Evolutionary conservation across 768 basidiomycete species (phyloP), one percentile per base, ranked within the genome.

Genomic region (Lactifluus rugatus): DNA sequence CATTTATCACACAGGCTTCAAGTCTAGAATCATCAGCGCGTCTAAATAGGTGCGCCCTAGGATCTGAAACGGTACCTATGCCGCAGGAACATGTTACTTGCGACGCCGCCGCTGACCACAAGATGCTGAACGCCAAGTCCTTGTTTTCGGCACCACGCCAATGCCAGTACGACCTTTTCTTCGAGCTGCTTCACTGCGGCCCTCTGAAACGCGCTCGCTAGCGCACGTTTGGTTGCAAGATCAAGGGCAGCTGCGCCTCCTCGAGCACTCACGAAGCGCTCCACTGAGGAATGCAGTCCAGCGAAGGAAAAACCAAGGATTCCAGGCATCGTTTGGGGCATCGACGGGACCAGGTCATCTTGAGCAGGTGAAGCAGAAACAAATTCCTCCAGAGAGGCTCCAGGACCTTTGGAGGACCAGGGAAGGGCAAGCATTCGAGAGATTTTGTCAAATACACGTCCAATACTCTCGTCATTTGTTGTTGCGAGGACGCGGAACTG

Each of bases 91-190:
- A 62, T 46, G 65, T 99, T 99, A 64, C 90, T 91, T 16, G 94
- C 95, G 0, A 99, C 95, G 2, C 95, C 95, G 0, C 95, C 95
- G 58, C 91, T 92, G 16, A 89, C 83, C 1, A 96, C 89, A 25
- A 98, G 63, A 54, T 84, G 75, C 11, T 69, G 70, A 3, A 89
- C 71, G 8, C 65, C 52, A 1, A 83, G 68, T n/a, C 72, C 77
- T 23, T 75, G 65, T 9, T 66, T 57, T 52, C 64, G 54, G 59
- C 81, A 82, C 73, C 69, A 72, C 23, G 71, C 65, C 39, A 84
- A 61, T 0, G 75, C 85, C 21, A 87, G 71, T 2, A 68, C 54
- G 10, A 95, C 72, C 71, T 94, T 96, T 46, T 82, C 80, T 65
- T 83, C 83, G 0, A 97, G 74, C 52, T 94, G 92, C 8, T 67